These are phyloP conservation scores for Ceratocystis harringtonii DNA, from an alignment of 2,329 filamentous ascomycete genomes.

Conservation along the genomic window DNA sequence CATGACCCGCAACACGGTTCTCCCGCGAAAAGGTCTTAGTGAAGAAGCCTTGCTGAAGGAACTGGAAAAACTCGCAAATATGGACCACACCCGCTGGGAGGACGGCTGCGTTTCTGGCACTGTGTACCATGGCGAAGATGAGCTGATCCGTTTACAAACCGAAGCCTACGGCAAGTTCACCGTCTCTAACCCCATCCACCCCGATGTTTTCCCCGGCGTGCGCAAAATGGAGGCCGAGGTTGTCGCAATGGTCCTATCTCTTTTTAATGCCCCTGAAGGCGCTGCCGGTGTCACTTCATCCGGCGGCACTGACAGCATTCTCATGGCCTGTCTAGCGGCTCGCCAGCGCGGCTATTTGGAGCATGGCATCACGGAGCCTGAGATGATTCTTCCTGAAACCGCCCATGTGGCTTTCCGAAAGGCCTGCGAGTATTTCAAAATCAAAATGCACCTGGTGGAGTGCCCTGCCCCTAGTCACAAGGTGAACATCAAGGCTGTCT, in stretches of 20 bases:
- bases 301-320: slow-evolving; percentile 88
- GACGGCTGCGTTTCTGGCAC: slow-evolving; percentile 88
- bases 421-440: slow-evolving; percentile 88
- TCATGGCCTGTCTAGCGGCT: slow-evolving; percentile 86
- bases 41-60: slow-evolving; percentile 66
- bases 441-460: slow-evolving; percentile 77
- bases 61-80: slow-evolving; percentile 59
- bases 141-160: slow-evolving; percentile 68
- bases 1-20: slow-evolving; percentile 54
- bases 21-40: slow-evolving; percentile 74
- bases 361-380: slow-evolving; percentile 76
- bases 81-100: slow-evolving; percentile 96
- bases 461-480: slow-evolving; percentile 78
- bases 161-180: slow-evolving; percentile 91
- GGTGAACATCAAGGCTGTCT: slow-evolving; percentile 63
- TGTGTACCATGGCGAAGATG: slow-evolving; percentile 85
- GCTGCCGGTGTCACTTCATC: slow-evolving; percentile 81
- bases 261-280: slow-evolving; percentile 81
- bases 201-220: slow-evolving; percentile 94
- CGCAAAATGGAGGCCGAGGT: slow-evolving; percentile 99
- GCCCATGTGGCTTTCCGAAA: slow-evolving; percentile 95
- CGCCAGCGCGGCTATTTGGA: slow-evolving; percentile 78
- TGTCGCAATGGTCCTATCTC: slow-evolving; percentile 78
- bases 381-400: slow-evolving; percentile 94
- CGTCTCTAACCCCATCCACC: slow-evolving; percentile 91